A percentile compares a stretch with the other conserved stretches of the same genome.
phyloP scores from a whole-genome alignment of 208 protist genomes.

The Leishmania braziliensis region DNA sequence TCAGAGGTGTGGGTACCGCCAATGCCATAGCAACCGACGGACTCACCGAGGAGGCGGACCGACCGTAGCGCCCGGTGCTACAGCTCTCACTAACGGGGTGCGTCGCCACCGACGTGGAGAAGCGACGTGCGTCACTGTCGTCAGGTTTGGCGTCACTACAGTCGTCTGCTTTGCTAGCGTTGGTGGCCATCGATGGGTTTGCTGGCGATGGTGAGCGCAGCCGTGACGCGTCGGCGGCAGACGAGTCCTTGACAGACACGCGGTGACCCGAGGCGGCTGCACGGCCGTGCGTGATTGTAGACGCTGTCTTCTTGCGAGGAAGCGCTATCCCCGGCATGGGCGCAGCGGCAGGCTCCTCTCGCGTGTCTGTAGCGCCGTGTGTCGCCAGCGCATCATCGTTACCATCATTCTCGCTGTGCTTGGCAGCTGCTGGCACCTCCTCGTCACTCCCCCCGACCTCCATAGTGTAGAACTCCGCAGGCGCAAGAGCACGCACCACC shows the following conservation, averaged over 20 bases:
- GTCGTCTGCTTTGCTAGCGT: not conserved
- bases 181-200: not conserved
- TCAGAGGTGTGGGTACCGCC: conserved; percentile 35
- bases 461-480: conserved; percentile 26
- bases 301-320: conserved; percentile 19
- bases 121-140: not conserved
- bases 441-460: conserved; percentile 1
- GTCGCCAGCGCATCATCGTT: not conserved
- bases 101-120: conserved; percentile 1
- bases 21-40: conserved; percentile 26
- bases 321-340: not conserved
- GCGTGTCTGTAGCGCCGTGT: not conserved
- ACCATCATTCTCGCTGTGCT: not conserved
- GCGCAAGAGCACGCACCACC: conserved; percentile 27
- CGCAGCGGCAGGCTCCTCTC: not conserved
- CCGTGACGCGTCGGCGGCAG: not conserved
- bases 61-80: conserved; percentile 2
- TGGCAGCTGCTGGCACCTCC: not conserved
- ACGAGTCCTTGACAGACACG: not conserved
- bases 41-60: conserved; percentile 20
- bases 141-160: not conserved
- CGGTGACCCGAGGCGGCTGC: not conserved
- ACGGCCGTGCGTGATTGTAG: conserved; percentile 1
- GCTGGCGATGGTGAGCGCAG: conserved; percentile 9
- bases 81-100: conserved; percentile 4